Conservation (phyloP, 805 yeast genomes). For the Ogataea dorogensis region DNA sequence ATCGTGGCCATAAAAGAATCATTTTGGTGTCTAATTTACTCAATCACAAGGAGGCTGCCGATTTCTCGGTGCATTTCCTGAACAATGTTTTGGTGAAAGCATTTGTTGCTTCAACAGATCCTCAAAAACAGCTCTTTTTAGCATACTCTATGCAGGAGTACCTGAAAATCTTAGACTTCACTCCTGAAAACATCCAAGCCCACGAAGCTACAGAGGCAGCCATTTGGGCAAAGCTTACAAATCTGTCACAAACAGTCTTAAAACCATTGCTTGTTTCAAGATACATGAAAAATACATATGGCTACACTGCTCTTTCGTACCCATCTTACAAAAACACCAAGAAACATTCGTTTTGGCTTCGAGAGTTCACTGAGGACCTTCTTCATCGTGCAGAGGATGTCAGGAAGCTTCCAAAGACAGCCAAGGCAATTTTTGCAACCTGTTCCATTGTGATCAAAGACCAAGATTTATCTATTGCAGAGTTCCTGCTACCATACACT, state of each 20-base stretch:
- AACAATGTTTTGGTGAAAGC: constrained; percentile 74
- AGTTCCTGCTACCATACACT: constrained; percentile 74
- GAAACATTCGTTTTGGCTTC: constrained; percentile 70
- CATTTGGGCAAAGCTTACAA: constrained; percentile 64
- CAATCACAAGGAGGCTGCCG: constrained; percentile 57
- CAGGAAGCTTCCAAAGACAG: constrained; percentile 27
- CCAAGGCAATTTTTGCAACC: constrained; percentile 53
- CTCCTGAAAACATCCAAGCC: constrained; percentile 22
- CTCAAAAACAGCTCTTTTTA: constrained; percentile 75
- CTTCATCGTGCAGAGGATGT: constrained; percentile 42
- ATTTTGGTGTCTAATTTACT: constrained; percentile 63
- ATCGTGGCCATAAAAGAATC: constrained; percentile 39
- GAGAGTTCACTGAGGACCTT: constrained; percentile 64
- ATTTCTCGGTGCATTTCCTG: constrained; percentile 62
- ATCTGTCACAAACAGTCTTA: constrained; percentile 66
- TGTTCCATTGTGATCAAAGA: constrained; percentile 65
- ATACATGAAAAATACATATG: constrained; percentile 55
- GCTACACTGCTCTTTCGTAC: constrained; percentile 46
- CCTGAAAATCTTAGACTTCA: constrained; percentile 55
- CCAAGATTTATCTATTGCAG: constrained; percentile 67
- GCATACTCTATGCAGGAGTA: constrained; percentile 90
- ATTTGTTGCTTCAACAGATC: constrained; percentile 88
- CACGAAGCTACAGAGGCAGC: constrained; percentile 32
- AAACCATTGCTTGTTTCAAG: constrained; percentile 73
- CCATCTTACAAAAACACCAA: constrained; percentile 63